Base-by-base conservation (phyloP, 345 rosid genomes). In the Lumnitzera racemosa region DNA sequence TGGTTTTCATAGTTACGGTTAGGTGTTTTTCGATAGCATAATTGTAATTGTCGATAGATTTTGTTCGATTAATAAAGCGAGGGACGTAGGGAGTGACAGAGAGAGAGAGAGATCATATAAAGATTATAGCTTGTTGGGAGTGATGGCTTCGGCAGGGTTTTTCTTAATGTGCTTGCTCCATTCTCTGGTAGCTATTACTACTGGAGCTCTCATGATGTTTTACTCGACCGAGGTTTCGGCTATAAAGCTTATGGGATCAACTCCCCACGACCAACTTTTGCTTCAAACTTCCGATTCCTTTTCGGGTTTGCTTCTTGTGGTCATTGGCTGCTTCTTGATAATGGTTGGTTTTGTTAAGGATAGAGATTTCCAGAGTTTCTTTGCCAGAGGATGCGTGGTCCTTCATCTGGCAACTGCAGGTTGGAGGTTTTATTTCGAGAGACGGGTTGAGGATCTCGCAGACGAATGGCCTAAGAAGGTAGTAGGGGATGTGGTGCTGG, bases 271-370 rank as follows among this genome's bases (percentile, higher is more conserved):
- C 55, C 95, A 90, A 74, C 84, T 88, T 46, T 79, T 90, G 70
- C 84, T 90, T 64, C 82, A 77, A 80, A 94, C 88, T 53, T 86
- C 97, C 5, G 84, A 88, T 27, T 94, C 99, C 0, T 94, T 94
- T 67, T 86, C 99, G 0, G 99, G 99, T 53, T 61, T 94, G 90
- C 92, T 94, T 63, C 72, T 94, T 10, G 86, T 88, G 49, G 77
- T 83, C 0, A 80, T 94, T 1, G 97, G 99, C 49, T 71, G 78
- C 46, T 60, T 94, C 3, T 50, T 94, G 24, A 81, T 90, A 64
- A 86, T 94, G 97, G 95, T 94, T 13, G 76, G 97, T 5, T 90
- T 90, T 51, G 89, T 86, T 1, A 88, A 74, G 66, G 99, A 94
- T 2, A 77, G 80, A 60, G 89, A 80, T 29, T 90, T 90, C 56